Percentiles rank a stretch among this genome's conserved stretches.
phyloP scores from a whole-genome alignment of 352 stramenopile species.

The Aphanomyces stellatus region DNA sequence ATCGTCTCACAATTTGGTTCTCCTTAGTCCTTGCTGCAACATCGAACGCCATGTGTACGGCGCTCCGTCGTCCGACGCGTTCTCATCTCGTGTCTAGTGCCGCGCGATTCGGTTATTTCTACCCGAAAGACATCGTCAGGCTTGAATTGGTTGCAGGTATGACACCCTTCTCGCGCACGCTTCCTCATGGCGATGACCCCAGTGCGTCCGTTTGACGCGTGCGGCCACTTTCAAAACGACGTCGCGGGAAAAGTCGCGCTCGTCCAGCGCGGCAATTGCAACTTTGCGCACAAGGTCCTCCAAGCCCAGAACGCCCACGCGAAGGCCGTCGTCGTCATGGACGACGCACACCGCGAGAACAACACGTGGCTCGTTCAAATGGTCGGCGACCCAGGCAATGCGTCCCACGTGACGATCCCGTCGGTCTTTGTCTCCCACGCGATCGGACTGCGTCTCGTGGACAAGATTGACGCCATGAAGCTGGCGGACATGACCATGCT shows the following conservation, averaged over 20 bases:
- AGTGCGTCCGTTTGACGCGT: constrained; percentile 6
- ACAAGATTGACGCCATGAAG: background rate
- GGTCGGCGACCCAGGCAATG: constrained; percentile 1
- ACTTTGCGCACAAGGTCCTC: constrained; percentile 12
- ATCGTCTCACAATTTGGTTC: background rate
- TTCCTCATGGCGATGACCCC: background rate
- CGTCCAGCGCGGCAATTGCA: constrained; percentile 5
- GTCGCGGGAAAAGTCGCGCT: constrained; percentile 7
- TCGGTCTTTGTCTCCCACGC: constrained; percentile 5
- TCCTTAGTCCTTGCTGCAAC: constrained; percentile 2
- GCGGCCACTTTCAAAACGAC: background rate
- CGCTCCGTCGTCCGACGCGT: background rate
- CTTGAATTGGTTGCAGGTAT: constrained; percentile 15
- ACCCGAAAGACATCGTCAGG: background rate
- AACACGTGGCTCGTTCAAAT: constrained; percentile 4
- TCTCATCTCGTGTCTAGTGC: background rate
- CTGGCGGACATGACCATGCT: background rate
- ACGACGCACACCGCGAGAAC: background rate
- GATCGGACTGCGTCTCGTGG: background rate
- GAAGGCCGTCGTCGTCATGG: constrained; percentile 12
- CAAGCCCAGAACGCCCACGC: constrained; percentile 1
- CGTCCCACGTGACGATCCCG: background rate
- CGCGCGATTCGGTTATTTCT: background rate
- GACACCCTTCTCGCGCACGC: background rate
- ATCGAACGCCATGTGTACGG: constrained; percentile 4